Conservation (phyloP, 2,329 filamentous ascomycete species). For the Thielaviopsis musarum region DNA sequence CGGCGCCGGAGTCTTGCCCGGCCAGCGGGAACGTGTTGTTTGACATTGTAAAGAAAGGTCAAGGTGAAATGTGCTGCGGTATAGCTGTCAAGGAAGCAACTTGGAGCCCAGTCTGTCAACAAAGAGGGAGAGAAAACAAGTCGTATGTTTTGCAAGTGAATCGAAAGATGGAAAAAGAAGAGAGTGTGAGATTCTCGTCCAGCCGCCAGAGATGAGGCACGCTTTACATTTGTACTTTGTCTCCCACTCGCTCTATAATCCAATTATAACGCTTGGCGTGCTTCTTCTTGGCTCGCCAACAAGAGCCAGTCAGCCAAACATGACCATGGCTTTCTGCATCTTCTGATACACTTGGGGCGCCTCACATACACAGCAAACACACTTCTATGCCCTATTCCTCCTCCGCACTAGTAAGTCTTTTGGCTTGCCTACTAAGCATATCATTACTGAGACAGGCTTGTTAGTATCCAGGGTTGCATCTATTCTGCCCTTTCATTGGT, state of each 20-base stretch:
- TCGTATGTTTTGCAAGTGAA: neutral
- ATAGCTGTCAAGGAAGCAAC: too few relatives aligned
- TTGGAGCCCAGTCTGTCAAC: neutral
- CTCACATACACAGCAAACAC: neutral
- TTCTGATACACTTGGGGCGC: neutral
- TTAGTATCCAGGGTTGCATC: neutral
- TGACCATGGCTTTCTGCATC: neutral
- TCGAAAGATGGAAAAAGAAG: neutral
- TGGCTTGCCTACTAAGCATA: neutral
- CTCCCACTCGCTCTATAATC: neutral
- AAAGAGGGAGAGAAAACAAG: neutral
- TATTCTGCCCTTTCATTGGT: neutral
- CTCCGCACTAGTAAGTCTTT: neutral
- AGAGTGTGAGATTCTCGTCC: neutral
- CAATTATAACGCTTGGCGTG: neutral
- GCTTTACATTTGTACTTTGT: neutral
- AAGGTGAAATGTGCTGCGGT: too few relatives aligned
- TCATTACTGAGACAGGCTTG: neutral
- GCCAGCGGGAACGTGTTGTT: slow-evolving; percentile 27
- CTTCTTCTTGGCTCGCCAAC: neutral
- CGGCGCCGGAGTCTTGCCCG: slow-evolving; percentile 15
- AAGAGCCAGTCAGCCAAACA: neutral
- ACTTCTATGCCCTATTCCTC: neutral
- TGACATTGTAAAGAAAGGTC: slow-evolving; percentile 14
- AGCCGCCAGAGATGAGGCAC: neutral